phyloP scores from a whole-genome alignment of 1,139 yeast genomes.

The Magnusiomyces fungicola region DNA sequence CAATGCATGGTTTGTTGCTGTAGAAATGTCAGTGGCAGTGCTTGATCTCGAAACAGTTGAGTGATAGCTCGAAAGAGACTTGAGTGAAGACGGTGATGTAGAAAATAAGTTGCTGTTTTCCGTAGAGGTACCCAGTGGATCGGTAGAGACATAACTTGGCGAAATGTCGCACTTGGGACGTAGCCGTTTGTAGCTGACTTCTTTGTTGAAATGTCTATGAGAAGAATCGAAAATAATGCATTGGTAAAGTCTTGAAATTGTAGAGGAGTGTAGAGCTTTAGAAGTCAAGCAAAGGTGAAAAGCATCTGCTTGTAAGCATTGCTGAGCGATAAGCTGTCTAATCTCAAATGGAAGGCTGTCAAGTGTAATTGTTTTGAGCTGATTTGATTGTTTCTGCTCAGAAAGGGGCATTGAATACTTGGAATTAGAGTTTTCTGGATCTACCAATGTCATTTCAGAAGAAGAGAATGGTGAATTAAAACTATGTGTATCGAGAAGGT shows the following conservation, averaged over 20 bases:
- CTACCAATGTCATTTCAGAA: background rate
- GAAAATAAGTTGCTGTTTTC: too few relatives aligned
- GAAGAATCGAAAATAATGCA: slow-evolving; percentile 24
- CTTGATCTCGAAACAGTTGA: too few relatives aligned
- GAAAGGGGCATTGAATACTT: background rate
- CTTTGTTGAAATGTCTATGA: slow-evolving; percentile 22
- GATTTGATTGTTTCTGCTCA: too few relatives aligned
- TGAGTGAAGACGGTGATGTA: too few relatives aligned
- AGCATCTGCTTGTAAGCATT: slow-evolving; percentile 24
- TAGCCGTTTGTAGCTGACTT: slow-evolving; percentile 12
- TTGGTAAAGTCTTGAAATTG: slow-evolving; percentile 20
- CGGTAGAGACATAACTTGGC: too few relatives aligned
- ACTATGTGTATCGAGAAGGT: background rate
- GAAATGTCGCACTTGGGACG: slow-evolving; percentile 7
- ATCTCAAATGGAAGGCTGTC: slow-evolving; percentile 37
- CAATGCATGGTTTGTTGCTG: too few relatives aligned
- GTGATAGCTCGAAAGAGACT: too few relatives aligned
- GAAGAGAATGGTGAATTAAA: background rate
- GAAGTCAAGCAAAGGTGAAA: slow-evolving; percentile 21
- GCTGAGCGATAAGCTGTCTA: slow-evolving; percentile 19
- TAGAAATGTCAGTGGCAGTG: too few relatives aligned
- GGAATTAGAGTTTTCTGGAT: background rate
- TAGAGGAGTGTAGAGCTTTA: slow-evolving; percentile 17
- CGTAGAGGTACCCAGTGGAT: background rate
- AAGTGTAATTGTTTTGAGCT: slow-evolving; percentile 1